Evolutionary conservation across 768 basidiomycete species (phyloP).

Genomic region (Kwoniella dejecticola): DNA sequence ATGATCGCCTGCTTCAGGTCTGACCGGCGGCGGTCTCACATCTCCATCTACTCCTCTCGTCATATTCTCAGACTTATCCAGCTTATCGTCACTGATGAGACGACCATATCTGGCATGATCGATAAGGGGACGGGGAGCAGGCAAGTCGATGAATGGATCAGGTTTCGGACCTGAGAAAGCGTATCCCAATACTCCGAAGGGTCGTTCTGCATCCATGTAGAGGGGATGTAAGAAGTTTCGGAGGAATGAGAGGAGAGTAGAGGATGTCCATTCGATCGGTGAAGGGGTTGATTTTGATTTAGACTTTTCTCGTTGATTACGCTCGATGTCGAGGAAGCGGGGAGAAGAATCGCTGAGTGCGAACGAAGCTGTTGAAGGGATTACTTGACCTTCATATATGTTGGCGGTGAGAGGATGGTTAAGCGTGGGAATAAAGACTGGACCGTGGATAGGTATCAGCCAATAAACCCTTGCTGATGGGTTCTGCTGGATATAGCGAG

Average conservation of each 20-base stretch:
- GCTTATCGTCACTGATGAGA: no score
- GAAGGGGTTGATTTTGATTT: conserved; percentile 5
- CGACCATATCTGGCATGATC: not conserved
- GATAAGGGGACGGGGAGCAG: conserved; percentile 4
- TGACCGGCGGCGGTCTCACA: conserved; percentile 1
- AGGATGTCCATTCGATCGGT: conserved; percentile 34
- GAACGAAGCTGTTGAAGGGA: not conserved
- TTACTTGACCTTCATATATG: not conserved
- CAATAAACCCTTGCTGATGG: conserved; percentile 38
- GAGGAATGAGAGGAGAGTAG: conserved; percentile 24
- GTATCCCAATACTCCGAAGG: conserved; percentile 27
- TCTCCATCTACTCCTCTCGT: no score
- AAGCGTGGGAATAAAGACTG: conserved; percentile 34
- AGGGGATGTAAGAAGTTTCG: conserved; percentile 25
- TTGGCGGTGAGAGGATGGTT: conserved; percentile 10
- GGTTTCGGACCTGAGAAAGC: conserved; percentile 44
- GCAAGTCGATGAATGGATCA: conserved; percentile 43
- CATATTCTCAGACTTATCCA: no score
- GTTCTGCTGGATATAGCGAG: conserved; percentile 19
- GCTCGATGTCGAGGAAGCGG: no score
- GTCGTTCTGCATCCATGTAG: conserved; percentile 7
- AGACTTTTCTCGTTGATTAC: no score
- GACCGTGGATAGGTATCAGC: conserved; percentile 48
- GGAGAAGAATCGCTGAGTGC: not conserved
- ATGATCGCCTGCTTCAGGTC: conserved; percentile 43